Percentiles rank a stretch among this genome's conserved stretches.
These are phyloP conservation scores for Berberis vulgaris DNA, from an alignment of 164 flowering plant species.

Conservation along the genomic window DNA sequence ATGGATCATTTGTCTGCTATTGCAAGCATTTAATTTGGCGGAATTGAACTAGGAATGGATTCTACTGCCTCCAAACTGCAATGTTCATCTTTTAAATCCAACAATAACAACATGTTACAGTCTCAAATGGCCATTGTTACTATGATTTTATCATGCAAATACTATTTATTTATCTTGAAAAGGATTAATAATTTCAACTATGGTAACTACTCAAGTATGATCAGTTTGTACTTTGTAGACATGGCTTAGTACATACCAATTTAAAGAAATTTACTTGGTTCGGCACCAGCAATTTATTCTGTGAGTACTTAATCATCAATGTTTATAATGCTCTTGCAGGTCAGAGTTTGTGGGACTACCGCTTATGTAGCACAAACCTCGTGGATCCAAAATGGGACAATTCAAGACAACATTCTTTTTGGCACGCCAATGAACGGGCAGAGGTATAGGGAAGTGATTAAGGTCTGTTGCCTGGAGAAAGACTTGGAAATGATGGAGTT, in stretches of 20 bases:
- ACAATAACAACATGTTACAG: too few species aligned
- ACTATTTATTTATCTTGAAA: too few species aligned
- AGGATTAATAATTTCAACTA: not conserved
- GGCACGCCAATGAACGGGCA: conserved; percentile 65
- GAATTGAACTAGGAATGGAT: too few species aligned
- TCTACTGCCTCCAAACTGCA: too few species aligned
- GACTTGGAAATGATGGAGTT: conserved; percentile 97
- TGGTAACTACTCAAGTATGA: not conserved
- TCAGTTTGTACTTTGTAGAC: too few species aligned
- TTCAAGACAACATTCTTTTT: conserved; percentile 80
- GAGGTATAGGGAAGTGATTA: conserved; percentile 60
- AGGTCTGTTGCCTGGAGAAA: conserved; percentile 74
- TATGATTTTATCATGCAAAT: too few species aligned
- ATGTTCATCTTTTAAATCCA: too few species aligned
- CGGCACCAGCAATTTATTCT: not conserved
- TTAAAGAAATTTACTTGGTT: not conserved
- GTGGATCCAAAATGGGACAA: conserved; percentile 98
- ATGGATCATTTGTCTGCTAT: too few species aligned
- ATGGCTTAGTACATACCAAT: too few species aligned
- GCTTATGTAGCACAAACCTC: conserved; percentile 97
- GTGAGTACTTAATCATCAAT: not conserved
- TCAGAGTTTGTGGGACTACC: conserved; percentile 76
- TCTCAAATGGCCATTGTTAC: too few species aligned
- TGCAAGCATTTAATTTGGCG: too few species aligned
- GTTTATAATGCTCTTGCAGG: conserved; percentile 28